Base-by-base conservation (phyloP, 495 filamentous ascomycete genomes). In the Tetracladium marchalianum region DNA sequence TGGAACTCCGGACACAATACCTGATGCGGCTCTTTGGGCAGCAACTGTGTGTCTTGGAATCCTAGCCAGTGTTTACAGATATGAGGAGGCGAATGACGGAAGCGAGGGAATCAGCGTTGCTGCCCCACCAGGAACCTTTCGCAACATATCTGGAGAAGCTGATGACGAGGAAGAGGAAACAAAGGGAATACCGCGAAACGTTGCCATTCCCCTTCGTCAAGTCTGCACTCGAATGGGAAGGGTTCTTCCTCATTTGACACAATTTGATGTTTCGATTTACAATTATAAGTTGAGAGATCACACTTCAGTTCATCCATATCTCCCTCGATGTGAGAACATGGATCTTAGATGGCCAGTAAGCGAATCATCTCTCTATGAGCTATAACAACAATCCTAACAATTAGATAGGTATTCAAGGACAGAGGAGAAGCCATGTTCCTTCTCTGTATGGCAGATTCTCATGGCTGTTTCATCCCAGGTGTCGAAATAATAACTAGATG, bases 21-120 rank as follows among this genome's bases (percentile, higher is more conserved):
- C 59, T 5, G 58, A 62, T 37, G 41, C 53, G 11, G 59, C 59
- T 3, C 48, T 62, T 9, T 62, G 57, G 59, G 59, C 59, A n/a
- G 59, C 59, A 41, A 62, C 59, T 27, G 58, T 60, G 1, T 62
- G 59, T 17, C 43, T 62, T 5, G 59, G 59, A 9, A 59, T 62
- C 24, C 32, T 62, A n/a, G 58, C 55, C n/a, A 56, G 52, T 38
- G 58, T 61, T 3, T 62, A 61, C 36, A 41, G 59, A 15, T 62
- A 62, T 13, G 59, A 62, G 39, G 59, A 62, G 34, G 27, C 43
- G 7, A 62, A 62, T 35, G 59, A 62, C 48, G 59, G 59, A 1
- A 51, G 47, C 39, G 59, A 62, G 19, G 59, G 59, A 11, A 55
- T 62, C 12, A 36, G 35, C 16, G 35, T 36, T 50, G 18, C 43